These are phyloP conservation scores for Brassica balearica DNA, from an alignment of 441 rosid species.

Conservation along the genomic window DNA sequence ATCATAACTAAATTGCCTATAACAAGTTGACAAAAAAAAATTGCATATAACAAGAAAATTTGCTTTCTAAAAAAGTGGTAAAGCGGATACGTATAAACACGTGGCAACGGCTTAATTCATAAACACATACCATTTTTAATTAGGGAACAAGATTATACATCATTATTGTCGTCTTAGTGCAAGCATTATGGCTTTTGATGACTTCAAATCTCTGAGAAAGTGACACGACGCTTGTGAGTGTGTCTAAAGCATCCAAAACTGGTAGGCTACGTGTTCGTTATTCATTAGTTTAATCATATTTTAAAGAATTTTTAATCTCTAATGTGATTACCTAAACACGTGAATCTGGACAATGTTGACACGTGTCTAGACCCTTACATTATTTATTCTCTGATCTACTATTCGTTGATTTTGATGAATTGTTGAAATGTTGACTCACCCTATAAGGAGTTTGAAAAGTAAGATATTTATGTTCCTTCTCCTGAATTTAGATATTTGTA, in stretches of 20 bases:
- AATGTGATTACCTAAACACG: slow-evolving; percentile 38
- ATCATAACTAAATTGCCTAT: background rate
- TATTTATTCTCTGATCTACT: slow-evolving; percentile 34
- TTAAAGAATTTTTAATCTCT: slow-evolving; percentile 15
- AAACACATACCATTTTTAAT: slow-evolving; percentile 30
- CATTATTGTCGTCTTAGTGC: slow-evolving; percentile 41
- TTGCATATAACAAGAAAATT: slow-evolving; percentile 17
- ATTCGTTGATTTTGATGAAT: slow-evolving; percentile 45
- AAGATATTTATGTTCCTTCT: slow-evolving; percentile 42
- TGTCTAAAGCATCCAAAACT: slow-evolving; percentile 43
- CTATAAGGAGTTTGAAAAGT: slow-evolving; percentile 22
- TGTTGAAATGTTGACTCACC: slow-evolving; percentile 40
- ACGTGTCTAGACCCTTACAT: slow-evolving; percentile 30
- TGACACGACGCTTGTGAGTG: slow-evolving; percentile 46
- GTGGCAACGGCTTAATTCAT: slow-evolving; percentile 37
- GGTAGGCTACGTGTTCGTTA: slow-evolving; percentile 28
- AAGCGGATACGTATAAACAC: slow-evolving; percentile 23
- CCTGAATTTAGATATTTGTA: slow-evolving; percentile 42
- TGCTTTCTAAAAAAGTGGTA: slow-evolving; percentile 1
- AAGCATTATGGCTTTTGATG: slow-evolving; percentile 44
- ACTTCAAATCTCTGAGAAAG: slow-evolving; percentile 35
- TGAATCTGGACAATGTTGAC: slow-evolving; percentile 33
- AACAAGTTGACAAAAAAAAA: too few relatives aligned
- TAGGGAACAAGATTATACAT: slow-evolving; percentile 35
- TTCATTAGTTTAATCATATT: slow-evolving; percentile 25